phyloP scores from a whole-genome alignment of 768 basidiomycete genomes.

The Kwoniella mangroviensis region DNA sequence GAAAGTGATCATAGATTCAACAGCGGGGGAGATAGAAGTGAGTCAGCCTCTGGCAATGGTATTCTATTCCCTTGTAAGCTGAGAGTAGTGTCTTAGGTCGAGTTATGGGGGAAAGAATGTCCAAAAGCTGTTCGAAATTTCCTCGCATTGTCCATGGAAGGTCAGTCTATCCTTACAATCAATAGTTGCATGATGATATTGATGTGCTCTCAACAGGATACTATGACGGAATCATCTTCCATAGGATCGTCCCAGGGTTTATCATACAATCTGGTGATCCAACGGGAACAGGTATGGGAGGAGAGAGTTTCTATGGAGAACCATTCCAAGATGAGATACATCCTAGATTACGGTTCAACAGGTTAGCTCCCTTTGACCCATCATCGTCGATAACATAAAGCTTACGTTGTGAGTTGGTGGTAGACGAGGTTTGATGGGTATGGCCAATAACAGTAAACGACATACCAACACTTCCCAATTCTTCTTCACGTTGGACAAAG shows the following conservation, averaged over 20 bases:
- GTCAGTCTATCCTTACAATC: conserved; percentile 61
- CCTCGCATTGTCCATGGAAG: conserved; percentile 84
- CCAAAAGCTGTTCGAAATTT: conserved; percentile 94
- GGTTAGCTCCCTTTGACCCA: conserved; percentile 22
- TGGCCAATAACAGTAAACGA: conserved; percentile 88
- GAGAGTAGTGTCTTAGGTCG: conserved; percentile 67
- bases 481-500: conserved; percentile 89
- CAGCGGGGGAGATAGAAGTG: conserved; percentile 71
- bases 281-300: conserved; percentile 86
- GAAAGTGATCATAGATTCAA: conserved; percentile 84
- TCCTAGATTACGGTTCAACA: conserved; percentile 77
- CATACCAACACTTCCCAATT: conserved; percentile 94
- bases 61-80: background rate
- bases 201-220: conserved; percentile 67
- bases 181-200: background rate
- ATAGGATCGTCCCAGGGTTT: conserved; percentile 89
- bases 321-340: conserved; percentile 95
- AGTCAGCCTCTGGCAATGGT: conserved; percentile 1
- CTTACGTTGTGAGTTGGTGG: background rate
- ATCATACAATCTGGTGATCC: conserved; percentile 93
- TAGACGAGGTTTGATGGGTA: conserved; percentile 85
- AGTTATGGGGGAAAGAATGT: conserved; percentile 95
- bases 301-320: conserved; percentile 95
- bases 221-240: conserved; percentile 94
- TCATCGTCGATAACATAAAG: background rate